phyloP scores from a whole-genome alignment of 768 basidiomycete genomes.

The Rhizopogon rudus region DNA sequence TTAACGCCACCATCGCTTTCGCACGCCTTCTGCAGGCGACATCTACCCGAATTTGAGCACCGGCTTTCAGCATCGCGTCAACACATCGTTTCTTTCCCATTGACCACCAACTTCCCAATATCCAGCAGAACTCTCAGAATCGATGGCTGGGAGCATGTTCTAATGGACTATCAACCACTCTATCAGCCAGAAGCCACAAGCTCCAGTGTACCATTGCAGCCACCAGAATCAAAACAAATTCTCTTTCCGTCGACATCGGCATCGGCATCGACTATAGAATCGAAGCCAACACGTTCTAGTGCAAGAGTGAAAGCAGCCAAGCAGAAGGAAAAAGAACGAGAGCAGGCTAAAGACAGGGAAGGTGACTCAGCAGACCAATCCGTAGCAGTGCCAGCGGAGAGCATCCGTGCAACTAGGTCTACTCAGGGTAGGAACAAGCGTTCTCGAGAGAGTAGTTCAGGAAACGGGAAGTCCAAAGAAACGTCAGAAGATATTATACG shows the following conservation, averaged over 20 bases:
- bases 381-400: constrained; percentile 34
- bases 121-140: constrained; percentile 28
- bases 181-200: constrained; percentile 67
- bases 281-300: constrained; percentile 64
- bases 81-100: constrained; percentile 17
- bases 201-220: constrained; percentile 51
- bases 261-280: constrained; percentile 38
- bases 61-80: constrained; percentile 8
- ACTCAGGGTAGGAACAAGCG: constrained; percentile 41
- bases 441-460: constrained; percentile 41
- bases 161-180: constrained; percentile 86
- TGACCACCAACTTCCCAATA: constrained; percentile 20
- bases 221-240: constrained; percentile 34
- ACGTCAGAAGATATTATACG: constrained; percentile 45
- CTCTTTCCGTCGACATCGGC: constrained; percentile 31
- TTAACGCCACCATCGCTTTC: constrained; percentile 15
- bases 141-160: constrained; percentile 86
- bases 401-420: constrained; percentile 36
- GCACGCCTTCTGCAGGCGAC: constrained; percentile 23
- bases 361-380: constrained; percentile 41
- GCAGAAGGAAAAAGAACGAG: constrained; percentile 56
- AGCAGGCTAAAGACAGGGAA: constrained; percentile 51
- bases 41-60: constrained; percentile 12
- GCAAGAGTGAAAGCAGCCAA: constrained; percentile 73
- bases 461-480: constrained; percentile 66